Evolutionary conservation across 768 basidiomycete genomes (phyloP).

Genomic region (Trametes gibbosa): DNA sequence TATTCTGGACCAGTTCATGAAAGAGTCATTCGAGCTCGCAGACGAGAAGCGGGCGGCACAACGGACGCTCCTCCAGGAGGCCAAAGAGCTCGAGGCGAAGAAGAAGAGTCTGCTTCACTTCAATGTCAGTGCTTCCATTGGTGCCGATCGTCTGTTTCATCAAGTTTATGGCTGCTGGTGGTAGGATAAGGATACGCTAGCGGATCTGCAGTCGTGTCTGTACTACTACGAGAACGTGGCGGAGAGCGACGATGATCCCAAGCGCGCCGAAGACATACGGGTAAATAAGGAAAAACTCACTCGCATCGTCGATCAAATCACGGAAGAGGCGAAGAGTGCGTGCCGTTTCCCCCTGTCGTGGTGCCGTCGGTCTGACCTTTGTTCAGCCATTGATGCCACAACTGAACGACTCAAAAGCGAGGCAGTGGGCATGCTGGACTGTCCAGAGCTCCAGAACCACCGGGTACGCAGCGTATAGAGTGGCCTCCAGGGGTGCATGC

Average conservation of each 20-base stretch:
- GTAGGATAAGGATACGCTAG: conserved; percentile 62
- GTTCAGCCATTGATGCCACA: conserved; percentile 51
- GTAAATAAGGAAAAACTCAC: conserved; percentile 50
- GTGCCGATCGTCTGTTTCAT: no score
- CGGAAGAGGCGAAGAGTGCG: conserved; percentile 54
- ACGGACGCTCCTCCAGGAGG: conserved; percentile 44
- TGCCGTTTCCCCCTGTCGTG: background rate
- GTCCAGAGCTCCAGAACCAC: conserved; percentile 61
- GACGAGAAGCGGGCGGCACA: conserved; percentile 34
- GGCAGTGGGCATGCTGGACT: conserved; percentile 50
- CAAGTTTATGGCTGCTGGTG: background rate
- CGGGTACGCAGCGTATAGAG: conserved; percentile 41
- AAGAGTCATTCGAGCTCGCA: conserved; percentile 49
- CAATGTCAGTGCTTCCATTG: conserved; percentile 56
- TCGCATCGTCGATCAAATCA: conserved; percentile 48
- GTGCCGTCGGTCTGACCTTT: background rate
- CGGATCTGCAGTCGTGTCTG: conserved; percentile 57
- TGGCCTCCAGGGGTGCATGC: no score
- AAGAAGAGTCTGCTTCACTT: conserved; percentile 48
- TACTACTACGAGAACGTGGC: conserved; percentile 74
- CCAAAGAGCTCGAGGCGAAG: conserved; percentile 43
- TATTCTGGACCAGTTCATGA: conserved; percentile 74
- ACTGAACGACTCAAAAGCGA: conserved; percentile 45
- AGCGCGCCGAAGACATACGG: conserved; percentile 44
- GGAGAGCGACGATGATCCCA: conserved; percentile 41